phyloP scores from a whole-genome alignment of 2,329 filamentous ascomycete species.

The Pestalotiopsis sp. region DNA sequence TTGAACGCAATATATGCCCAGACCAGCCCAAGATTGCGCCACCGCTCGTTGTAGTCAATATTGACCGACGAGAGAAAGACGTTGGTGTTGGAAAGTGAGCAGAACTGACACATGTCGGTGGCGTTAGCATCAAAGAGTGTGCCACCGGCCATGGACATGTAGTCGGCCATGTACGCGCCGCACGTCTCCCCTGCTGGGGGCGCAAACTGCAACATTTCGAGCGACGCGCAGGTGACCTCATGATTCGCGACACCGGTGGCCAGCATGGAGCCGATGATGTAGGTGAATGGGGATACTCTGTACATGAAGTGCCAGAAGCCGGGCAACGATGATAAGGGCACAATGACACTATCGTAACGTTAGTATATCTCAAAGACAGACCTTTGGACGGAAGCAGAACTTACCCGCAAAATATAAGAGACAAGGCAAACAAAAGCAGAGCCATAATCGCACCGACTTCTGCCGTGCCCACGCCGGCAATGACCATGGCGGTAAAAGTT shows the following conservation, averaged over 20 bases:
- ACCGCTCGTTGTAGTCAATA: slow-evolving; percentile 50
- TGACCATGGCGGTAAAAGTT: slow-evolving; percentile 79
- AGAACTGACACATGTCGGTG: slow-evolving; percentile 48
- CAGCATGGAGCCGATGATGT: slow-evolving; percentile 69
- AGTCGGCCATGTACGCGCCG: slow-evolving; percentile 53
- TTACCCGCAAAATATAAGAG: slow-evolving; percentile 71
- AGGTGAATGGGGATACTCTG: slow-evolving; percentile 73
- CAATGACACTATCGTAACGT: slow-evolving; percentile 50
- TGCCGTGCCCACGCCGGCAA: slow-evolving; percentile 76
- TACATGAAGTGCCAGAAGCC: slow-evolving; percentile 76
- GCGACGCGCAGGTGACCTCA: slow-evolving; percentile 59
- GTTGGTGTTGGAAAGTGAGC: slow-evolving; percentile 39
- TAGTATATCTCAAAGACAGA: not conserved
- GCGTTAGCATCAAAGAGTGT: slow-evolving; percentile 43
- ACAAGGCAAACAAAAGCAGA: slow-evolving; percentile 73
- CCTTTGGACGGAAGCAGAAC: not conserved
- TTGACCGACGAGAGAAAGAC: slow-evolving; percentile 38
- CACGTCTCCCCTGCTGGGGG: slow-evolving; percentile 59
- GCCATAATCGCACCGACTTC: slow-evolving; percentile 78
- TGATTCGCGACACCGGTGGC: slow-evolving; percentile 66
- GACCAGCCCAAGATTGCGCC: slow-evolving; percentile 61
- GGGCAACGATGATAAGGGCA: slow-evolving; percentile 60
- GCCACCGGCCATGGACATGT: slow-evolving; percentile 56
- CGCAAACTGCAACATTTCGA: slow-evolving; percentile 67
- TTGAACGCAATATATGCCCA: slow-evolving; percentile 61